Base-by-base conservation (phyloP, 2,329 filamentous ascomycete species). In the Paecilomyces fulvus region DNA sequence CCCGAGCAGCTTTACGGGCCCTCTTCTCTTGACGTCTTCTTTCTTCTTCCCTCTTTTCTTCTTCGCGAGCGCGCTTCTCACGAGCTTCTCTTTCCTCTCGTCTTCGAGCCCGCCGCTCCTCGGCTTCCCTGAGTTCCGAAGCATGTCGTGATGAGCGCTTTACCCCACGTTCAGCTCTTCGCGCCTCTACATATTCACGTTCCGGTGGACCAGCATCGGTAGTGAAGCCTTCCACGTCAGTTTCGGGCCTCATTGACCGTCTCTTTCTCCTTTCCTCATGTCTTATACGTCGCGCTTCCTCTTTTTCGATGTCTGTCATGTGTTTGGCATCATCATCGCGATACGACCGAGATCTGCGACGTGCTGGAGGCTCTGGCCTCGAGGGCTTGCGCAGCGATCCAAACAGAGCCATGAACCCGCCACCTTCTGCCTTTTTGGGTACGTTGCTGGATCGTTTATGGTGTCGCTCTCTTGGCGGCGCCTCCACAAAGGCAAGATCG, bases 341-440 rank as follows among this genome's bases (percentile, higher is more conserved):
- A 51, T 67, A 64, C 25, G 70, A 68, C 23, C 70, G 69, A 30
- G 72, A 72, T 54, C 70, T 73, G 10, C 65, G 66, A 28, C 70
- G 67, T 31, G 75, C 70, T 20, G 70, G 66, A 48, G 65, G 59
- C 14, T 73, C 73, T 3, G 68, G 64, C 7, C 66, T 64, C 2
- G 66, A 58, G 28, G 62, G 63, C 54, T 70, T 73, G 25, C 71
- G 65, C 25, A 75, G 57, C 2, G 72, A 73, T 8, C 83, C 83
- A 61, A 91, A 84, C 5, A 90, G 75, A n/a, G 81, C 80, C 73
- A 83, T 81, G 14, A 85, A 70, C 21, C 82, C 80, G 56, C 76
- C 73, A 55, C 63, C 63, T 56, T 79, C 79, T 54, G 83, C 72
- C 65, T 85, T 87, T 67, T 83, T 86, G 2, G 84, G 78, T 55